Base-by-base conservation (phyloP, 768 basidiomycete genomes). In the Pisolithus sp. region DNA sequence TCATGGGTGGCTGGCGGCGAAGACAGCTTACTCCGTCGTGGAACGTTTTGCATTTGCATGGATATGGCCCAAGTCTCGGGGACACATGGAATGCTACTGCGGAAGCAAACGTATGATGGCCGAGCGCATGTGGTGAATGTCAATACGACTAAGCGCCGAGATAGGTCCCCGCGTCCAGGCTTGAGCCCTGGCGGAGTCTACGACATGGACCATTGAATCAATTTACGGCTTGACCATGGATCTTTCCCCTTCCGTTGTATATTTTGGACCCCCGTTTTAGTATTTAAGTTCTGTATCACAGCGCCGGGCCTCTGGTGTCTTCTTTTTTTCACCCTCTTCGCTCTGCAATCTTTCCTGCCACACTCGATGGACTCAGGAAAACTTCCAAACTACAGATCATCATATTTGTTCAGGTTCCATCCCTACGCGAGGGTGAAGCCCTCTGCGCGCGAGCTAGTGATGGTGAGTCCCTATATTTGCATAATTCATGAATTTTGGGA, bases 371-470 rank as follows among this genome's bases (percentile, higher is more conserved):
- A 44, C 21, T 24, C 41, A 18, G 24, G 45, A 28, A 52, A 45
- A 4, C 44, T 57, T 9, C 56, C 53, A 5, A 48, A 26, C 30
- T 57, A 57, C 42, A 45, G 50, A 13, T 45, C 46, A 0, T 57
- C 53, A 5, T 37, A 57, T 23, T 28, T 57, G 30, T 41, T 55
- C 9, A 42, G 56, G 9, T 57, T 45, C 41, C 53, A 57, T 23
- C 56, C 56, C 10, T 54, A 57, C 34, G 42, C 56, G 15, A 53
- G 56, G 15, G 49, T 51, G 3, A 40, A 39, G 20, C 53, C 24
- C 5, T 47, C 49, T 34, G 40, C 46, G 5, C 56, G 47, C 18
- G 56, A 57, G 21, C 46, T 40, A 8, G n/a, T 48, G 17, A 50
- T 48, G 37, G 43, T 51, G 21, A 7, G 50, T 45, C 17, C 7